Base-by-base conservation (phyloP, 768 basidiomycete species). In the Hygrocybe coccinea region DNA sequence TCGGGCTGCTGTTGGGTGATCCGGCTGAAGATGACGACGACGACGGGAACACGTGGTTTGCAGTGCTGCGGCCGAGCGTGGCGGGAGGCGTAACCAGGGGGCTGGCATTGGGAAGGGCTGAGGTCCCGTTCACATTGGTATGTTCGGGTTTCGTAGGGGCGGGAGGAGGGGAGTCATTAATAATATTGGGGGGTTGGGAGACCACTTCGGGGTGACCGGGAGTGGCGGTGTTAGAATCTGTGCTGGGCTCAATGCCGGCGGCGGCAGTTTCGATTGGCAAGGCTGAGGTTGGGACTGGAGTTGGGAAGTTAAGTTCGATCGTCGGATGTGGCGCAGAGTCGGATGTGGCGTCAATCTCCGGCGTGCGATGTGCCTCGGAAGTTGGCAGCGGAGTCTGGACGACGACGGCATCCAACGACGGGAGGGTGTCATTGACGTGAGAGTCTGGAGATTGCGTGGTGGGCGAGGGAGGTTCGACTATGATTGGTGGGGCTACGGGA, bases 21-120 rank as follows among this genome's bases (percentile, higher is more conserved):
- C 62, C 52, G n/a, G 59, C 53, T 14, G 50, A 53, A 7, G 64
- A 61, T 17, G 66, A 54, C 5, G 47, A 57, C 11, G 59, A 56
- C 8, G 69, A 64, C 10, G 70, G 71, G 61, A 66, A 71, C 25
- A 52, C 49, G 38, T 68, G 65, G 37, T 58, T 55, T 5, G 17
- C 44, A 22, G 44, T 4, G 7, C 5, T 46, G 7, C 22, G n/a
- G 44, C 44, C 44, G 15, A 46, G 11, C 17, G 44, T 46, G 5
- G 44, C 11, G 12, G 15, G n/a, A 4, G 44, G 21, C 11, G 44
- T 46, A 5, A 17, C 7, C 29, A 29, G 29, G 29, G 29, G 29
- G 8, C 8, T 29, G 29, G 29, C 29, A 3, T 29, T 22, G 5
- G 3, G 24, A 25, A 6, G 45, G 3, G 29, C 29, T 8, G 29